Percentiles rank a stretch among this genome's conserved stretches.
Conservation (phyloP, 352 stramenopile species). For the Globisporangium takayamanum region DNA sequence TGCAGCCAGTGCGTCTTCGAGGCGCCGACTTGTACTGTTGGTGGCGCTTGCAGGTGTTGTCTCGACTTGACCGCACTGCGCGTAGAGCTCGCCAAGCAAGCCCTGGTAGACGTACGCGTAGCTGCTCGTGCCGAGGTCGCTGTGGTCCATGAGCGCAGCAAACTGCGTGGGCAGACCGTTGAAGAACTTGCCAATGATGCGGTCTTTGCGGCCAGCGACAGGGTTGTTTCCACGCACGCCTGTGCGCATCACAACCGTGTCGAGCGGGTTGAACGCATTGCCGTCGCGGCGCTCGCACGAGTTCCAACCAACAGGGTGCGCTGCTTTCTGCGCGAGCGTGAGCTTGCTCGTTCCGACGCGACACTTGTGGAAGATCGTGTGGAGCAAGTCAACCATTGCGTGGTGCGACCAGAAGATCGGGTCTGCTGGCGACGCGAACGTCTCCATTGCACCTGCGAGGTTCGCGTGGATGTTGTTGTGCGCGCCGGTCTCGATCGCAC, state of each 20-base stretch:
- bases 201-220: conserved; percentile 3
- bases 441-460: conserved; percentile 37
- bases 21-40: background rate
- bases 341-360: conserved; percentile 18
- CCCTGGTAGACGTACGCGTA: conserved; percentile 13
- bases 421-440: conserved; percentile 39
- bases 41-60: no score
- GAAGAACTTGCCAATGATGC: conserved; percentile 40
- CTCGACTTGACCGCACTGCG: conserved; percentile 1
- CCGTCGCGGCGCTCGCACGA: conserved; percentile 10
- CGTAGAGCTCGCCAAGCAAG: conserved; percentile 7
- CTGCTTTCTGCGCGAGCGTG: conserved; percentile 22
- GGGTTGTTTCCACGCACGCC: conserved; percentile 23
- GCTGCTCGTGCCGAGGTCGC: conserved; percentile 9
- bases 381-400: conserved; percentile 35
- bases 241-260: conserved; percentile 22
- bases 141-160: conserved; percentile 12
- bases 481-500: conserved; percentile 29
- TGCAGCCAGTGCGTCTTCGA: conserved; percentile 1
- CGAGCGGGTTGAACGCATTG: background rate
- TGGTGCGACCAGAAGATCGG: conserved; percentile 62
- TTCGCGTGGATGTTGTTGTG: conserved; percentile 48
- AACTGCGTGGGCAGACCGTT: conserved; percentile 29
- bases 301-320: conserved; percentile 13
- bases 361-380: conserved; percentile 58